Conservation (phyloP, 139 green algal genomes). For the Chlorella sp. region DNA sequence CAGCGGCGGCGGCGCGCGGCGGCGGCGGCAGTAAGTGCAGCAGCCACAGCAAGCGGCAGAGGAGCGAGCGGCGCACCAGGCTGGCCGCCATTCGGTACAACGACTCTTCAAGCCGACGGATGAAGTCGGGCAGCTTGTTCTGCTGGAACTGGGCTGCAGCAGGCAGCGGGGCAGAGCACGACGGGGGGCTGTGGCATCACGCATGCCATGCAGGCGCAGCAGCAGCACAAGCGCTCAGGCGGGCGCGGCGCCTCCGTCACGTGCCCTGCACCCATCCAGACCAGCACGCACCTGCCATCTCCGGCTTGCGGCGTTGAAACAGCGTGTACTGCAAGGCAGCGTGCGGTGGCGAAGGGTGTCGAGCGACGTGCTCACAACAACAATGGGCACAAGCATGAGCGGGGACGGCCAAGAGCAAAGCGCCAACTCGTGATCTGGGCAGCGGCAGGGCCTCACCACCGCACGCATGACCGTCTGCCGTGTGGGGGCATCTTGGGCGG, state of each 20-base stretch:
- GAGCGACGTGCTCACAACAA: no score
- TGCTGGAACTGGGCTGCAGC: conserved; percentile 24
- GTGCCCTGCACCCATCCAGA: not conserved
- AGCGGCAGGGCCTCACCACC: no score
- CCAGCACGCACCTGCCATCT: conserved; percentile 5
- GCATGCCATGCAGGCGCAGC: not conserved
- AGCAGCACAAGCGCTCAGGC: not conserved
- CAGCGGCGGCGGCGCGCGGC: not conserved
- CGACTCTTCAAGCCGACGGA: conserved; percentile 80
- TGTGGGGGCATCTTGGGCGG: not conserved
- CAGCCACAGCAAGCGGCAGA: not conserved
- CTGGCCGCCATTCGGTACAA: conserved; percentile 76
- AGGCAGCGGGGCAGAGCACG: not conserved
- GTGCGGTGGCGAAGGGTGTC: no score
- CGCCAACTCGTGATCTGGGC: no score
- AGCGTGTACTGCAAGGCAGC: conserved; percentile 11
- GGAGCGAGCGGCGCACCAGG: conserved; percentile 50
- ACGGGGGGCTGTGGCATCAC: not conserved
- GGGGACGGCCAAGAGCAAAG: not conserved
- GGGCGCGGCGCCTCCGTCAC: not conserved
- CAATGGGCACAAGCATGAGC: not conserved
- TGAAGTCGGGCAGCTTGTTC: conserved; percentile 87
- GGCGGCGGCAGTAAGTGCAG: not conserved
- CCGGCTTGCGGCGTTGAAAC: conserved; percentile 25
- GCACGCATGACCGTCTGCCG: conserved; percentile 17